Base-by-base conservation (phyloP, 2,329 filamentous ascomycete species). In the Scorias spongiosa region DNA sequence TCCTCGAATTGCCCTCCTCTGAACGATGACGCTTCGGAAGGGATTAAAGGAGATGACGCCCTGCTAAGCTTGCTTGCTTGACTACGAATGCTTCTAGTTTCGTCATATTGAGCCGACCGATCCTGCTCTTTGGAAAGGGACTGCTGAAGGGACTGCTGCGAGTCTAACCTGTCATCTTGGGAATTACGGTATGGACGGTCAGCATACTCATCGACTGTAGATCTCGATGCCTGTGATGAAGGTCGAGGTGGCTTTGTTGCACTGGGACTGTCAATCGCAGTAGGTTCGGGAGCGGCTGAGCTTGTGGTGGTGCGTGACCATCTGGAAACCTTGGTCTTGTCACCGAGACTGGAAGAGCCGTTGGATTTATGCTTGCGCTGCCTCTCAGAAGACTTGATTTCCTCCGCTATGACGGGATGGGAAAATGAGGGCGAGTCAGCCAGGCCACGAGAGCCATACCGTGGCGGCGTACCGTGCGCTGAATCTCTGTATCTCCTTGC, bases 301-400 rank as follows among this genome's bases (percentile, higher is more conserved):
- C 87, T 94, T 3, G 88, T 76, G 0, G 91, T 98, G 2, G 89
- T 96, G 66, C 93, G 91, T 0, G 89, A 96, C 91, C 91, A 98
- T 38, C 91, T 78, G 5, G 91, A 96, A 49, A 94, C 88, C 67
- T 93, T 95, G 18, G 88, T 87, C 48, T 67, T 64, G 28, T 46
- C 53, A 41, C 64, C 65, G 44, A 93, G 83, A 70, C 79, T 71
- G 0, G 84, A 85, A 0, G 86, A 91, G 46, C 79, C 78, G 57
- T 76, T 82, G 1, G 85, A 89, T 61, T 93, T 93, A 66, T 93
- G 84, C 66, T 93, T 95, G 62, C 83, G 84, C 49, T 76, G 75
- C 63, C 84, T 86, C 5, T 85, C 81, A 8, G 84, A 80, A 1
- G 75, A 78, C 51, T 71, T 63, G 11, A 9, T 36, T 5, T 36